Evolutionary conservation across 2,329 filamentous ascomycete genomes (phyloP).

Genomic region (Diaporthe helianthi): DNA sequence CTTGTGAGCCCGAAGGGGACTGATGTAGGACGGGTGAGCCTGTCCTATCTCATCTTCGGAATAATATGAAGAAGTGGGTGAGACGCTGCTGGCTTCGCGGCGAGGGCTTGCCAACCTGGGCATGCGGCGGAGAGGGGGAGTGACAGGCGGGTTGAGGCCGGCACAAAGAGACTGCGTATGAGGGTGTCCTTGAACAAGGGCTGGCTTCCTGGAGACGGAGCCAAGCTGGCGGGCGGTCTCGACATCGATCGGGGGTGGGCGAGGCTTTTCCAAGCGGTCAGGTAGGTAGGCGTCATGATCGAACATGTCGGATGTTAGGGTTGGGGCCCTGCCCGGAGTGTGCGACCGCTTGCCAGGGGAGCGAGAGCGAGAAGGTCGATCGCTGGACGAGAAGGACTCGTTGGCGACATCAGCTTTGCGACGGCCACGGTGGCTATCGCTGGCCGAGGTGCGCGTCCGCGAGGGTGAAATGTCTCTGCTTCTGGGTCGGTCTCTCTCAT

Average conservation of each 20-base stretch:
- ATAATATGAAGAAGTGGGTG: slow-evolving; percentile 42
- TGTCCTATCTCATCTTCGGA: slow-evolving; percentile 40
- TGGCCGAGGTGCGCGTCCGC: not conserved
- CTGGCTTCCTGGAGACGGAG: slow-evolving; percentile 23
- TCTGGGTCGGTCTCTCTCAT: not conserved
- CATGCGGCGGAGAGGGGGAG: slow-evolving; percentile 29
- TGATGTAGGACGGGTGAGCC: slow-evolving; percentile 37
- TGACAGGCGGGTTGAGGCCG: slow-evolving; percentile 6
- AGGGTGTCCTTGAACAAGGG: slow-evolving; percentile 13
- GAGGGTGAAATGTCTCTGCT: not conserved
- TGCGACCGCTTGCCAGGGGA: slow-evolving; percentile 38
- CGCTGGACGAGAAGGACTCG: slow-evolving; percentile 9
- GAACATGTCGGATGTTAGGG: slow-evolving; percentile 4
- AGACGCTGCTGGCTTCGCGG: slow-evolving; percentile 35
- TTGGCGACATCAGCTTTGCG: slow-evolving; percentile 4
- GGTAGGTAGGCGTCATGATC: slow-evolving; percentile 2
- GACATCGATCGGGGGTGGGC: slow-evolving; percentile 22
- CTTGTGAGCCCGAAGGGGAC: slow-evolving; percentile 40
- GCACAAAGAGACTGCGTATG: slow-evolving; percentile 13
- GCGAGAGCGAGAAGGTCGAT: slow-evolving; percentile 35
- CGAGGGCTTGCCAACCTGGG: slow-evolving; percentile 25
- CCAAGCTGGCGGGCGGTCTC: slow-evolving; percentile 28
- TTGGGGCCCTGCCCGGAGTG: slow-evolving; percentile 31
- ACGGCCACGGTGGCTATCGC: slow-evolving; percentile 1
- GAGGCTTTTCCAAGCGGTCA: slow-evolving; percentile 19